Evolutionary conservation across 345 rosid species (phyloP), one percentile per base, ranked within the genome.

Genomic region (Eucalyptus sp.): DNA sequence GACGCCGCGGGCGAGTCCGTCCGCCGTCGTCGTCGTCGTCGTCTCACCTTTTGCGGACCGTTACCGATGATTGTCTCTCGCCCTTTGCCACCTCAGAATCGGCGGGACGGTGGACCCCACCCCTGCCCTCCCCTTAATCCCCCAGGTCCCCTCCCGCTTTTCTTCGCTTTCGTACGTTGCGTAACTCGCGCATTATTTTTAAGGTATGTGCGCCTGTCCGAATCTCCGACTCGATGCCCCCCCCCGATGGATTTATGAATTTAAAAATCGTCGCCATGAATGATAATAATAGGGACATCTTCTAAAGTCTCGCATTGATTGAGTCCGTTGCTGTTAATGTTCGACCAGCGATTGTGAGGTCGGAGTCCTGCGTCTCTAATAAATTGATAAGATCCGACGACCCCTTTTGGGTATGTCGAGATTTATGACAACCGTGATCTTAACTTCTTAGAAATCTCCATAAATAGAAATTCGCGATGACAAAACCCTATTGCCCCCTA

Each of bases 351-450:
- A 5, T 31, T 4, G 22, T 10, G 3, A 31, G 24, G 22, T 4
- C 12, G 2, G 24, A 68, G 24, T 33, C 24, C 11, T 0, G 43
- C 10, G 8, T n/a, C 33, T 4, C 17, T 14, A 7, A 31, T n/a
- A 33, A 64, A n/a, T n/a, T 4, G 71, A 7, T 15, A 4, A 64
- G 3, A n/a, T n/a, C 3, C 1, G 6, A n/a, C 41, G 1, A 16
- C 3, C 20, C 20, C 0, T n/a, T 2, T 33, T 0, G 1, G 7
- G 7, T 37, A 68, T 17, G 7, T 0, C 7, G 1, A 68, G 80
- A 33, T 18, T 18, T 18, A 66, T 66, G 20, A 66, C 79, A 31
- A 15, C 22, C 0, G 3, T 0, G 2, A 16, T 31, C 79, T 31
- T 15, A 4, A 12, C 41, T 71, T 9, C 13, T 18, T 76, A 18